phyloP scores from a whole-genome alignment of 257 asterid genomes.

The Solanum appendiculatum region DNA sequence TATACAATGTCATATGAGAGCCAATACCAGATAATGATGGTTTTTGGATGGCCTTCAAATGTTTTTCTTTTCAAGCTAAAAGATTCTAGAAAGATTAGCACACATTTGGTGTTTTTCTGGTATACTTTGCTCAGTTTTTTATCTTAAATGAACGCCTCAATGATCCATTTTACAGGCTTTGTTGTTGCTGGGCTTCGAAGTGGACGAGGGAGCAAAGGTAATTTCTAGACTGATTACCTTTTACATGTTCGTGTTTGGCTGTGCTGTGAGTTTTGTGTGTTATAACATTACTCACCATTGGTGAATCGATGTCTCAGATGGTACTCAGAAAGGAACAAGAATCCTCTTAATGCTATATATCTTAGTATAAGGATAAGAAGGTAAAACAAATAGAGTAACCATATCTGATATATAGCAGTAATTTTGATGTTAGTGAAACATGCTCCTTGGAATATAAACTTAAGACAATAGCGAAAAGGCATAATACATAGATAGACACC shows the following conservation, averaged over 20 bases:
- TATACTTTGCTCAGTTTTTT: not conserved
- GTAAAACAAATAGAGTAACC: not conserved
- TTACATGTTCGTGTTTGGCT: not conserved
- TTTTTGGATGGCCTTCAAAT: not conserved
- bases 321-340: not conserved
- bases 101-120: not conserved
- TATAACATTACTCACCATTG: not conserved
- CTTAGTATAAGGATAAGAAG: not conserved
- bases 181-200: constrained; percentile 64
- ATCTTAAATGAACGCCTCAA: not conserved
- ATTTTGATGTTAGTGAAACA: not conserved
- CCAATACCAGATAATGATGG: not conserved
- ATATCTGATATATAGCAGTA: not conserved
- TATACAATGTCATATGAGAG: not conserved
- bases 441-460: not conserved
- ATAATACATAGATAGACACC: not conserved
- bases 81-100: not conserved
- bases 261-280: not conserved
- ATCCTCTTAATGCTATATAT: not conserved
- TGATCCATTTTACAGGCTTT: constrained; percentile 48
- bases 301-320: not conserved
- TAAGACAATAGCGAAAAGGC: not conserved
- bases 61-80: not conserved
- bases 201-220: constrained; percentile 75
- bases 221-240: not conserved